phyloP scores from a whole-genome alignment of 495 filamentous ascomycete genomes.

The Penicillium pancosmium region DNA sequence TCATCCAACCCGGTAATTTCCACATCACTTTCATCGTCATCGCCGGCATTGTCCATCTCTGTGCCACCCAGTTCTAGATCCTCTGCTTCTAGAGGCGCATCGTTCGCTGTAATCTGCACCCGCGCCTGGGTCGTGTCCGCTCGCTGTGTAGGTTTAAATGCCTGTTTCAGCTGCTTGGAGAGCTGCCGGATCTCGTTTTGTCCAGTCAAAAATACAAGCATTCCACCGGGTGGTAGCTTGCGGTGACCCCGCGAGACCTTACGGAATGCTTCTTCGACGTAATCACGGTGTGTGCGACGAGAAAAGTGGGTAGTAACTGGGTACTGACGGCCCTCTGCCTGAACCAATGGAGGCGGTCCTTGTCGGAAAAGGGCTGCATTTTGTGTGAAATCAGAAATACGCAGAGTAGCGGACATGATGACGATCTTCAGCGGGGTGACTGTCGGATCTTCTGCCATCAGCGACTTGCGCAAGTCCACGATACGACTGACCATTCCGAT shows the following conservation, averaged over 20 bases:
- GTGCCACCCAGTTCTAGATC: slow-evolving; percentile 79
- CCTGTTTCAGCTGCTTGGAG: slow-evolving; percentile 72
- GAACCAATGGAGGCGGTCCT: slow-evolving; percentile 77
- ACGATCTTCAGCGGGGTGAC: slow-evolving; percentile 84
- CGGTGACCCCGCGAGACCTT: slow-evolving; percentile 89
- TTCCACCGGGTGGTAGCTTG: slow-evolving; percentile 87
- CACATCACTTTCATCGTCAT: slow-evolving; percentile 46
- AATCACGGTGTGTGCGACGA: slow-evolving; percentile 80
- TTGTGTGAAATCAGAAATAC: slow-evolving; percentile 86
- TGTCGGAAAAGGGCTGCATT: slow-evolving; percentile 77
- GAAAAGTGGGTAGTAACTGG: slow-evolving; percentile 89
- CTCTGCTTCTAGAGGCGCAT: slow-evolving; percentile 81
- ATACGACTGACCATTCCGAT: slow-evolving; percentile 96
- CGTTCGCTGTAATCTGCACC: slow-evolving; percentile 73
- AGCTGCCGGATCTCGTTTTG: slow-evolving; percentile 86
- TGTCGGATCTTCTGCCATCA: slow-evolving; percentile 63
- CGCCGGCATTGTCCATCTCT: slow-evolving; percentile 44
- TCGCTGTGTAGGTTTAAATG: slow-evolving; percentile 63
- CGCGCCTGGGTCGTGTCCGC: slow-evolving; percentile 58
- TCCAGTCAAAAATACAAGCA: slow-evolving; percentile 95
- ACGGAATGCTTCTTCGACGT: slow-evolving; percentile 82
- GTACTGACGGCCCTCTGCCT: slow-evolving; percentile 93
- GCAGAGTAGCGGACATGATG: slow-evolving; percentile 96
- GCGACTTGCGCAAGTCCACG: slow-evolving; percentile 70
- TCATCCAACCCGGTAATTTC: slow-evolving; percentile 55